Evolutionary conservation across 805 yeast species (phyloP).

Genomic region (Saturnispora hagleri): DNA sequence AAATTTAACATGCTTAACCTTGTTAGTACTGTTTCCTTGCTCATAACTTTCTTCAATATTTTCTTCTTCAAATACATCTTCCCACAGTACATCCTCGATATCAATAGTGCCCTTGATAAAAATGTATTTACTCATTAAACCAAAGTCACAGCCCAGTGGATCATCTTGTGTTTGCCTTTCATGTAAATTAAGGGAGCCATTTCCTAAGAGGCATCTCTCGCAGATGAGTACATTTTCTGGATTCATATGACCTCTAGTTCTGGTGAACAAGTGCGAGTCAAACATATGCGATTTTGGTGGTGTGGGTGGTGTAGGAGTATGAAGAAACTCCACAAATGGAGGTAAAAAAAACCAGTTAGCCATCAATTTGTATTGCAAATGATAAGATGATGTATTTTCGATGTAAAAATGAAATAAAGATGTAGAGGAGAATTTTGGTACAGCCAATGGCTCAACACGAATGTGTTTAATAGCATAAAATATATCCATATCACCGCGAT

Average conservation of each 20-base stretch:
- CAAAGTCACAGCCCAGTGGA: constrained; percentile 19
- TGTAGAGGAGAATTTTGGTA: constrained; percentile 24
- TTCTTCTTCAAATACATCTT: constrained; percentile 4
- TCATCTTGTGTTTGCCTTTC: neutral
- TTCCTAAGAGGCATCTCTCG: constrained; percentile 16
- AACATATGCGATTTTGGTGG: constrained; percentile 18
- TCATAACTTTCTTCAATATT: constrained; percentile 7
- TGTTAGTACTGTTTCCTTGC: neutral
- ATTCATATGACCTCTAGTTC: constrained; percentile 18
- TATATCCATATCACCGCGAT: neutral
- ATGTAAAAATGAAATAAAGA: constrained; percentile 24
- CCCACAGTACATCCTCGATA: constrained; percentile 21
- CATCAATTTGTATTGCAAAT: constrained; percentile 21
- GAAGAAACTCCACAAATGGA: constrained; percentile 27
- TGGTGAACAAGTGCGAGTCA: constrained; percentile 10
- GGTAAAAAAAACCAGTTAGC: constrained; percentile 31
- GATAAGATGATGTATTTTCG: constrained; percentile 20
- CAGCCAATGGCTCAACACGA: constrained; percentile 9
- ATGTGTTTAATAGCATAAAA: neutral
- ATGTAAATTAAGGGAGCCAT: neutral
- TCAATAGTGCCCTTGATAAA: constrained; percentile 25
- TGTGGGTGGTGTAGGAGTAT: constrained; percentile 28
- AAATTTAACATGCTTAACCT: constrained; percentile 6
- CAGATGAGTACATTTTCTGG: constrained; percentile 29
- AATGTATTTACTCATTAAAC: constrained; percentile 22